Evolutionary conservation across 2,329 filamentous ascomycete genomes (phyloP).

Genomic region (Cryphonectria carpinicola): DNA sequence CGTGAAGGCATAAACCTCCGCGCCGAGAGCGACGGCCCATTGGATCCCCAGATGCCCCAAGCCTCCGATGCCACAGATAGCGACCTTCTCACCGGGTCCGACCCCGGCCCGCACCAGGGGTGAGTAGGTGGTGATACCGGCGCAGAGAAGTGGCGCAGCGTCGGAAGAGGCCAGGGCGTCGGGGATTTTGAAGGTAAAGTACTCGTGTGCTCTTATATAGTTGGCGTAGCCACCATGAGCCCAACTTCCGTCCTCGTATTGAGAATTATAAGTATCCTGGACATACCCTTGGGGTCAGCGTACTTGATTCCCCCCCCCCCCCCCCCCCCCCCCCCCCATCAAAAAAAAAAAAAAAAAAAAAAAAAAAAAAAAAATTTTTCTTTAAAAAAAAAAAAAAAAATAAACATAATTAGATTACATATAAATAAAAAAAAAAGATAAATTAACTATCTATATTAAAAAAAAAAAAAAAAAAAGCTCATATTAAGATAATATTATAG

Average conservation of each 20-base stretch:
- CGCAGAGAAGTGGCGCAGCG: conserved; percentile 74
- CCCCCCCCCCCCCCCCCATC: too few relatives aligned
- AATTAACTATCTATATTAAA: too few relatives aligned
- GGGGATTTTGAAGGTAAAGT: conserved; percentile 65
- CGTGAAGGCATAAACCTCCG: conserved; percentile 67
- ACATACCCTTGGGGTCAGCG: neutral
- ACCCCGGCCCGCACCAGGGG: conserved; percentile 69
- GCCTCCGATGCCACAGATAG: conserved; percentile 73
- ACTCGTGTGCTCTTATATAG: conserved; percentile 54
- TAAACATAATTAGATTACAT: too few relatives aligned
- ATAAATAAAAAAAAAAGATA: too few relatives aligned
- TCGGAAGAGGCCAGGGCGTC: conserved; percentile 53
- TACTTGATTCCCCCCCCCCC: neutral
- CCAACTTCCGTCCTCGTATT: conserved; percentile 56
- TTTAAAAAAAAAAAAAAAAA: too few relatives aligned
- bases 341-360: too few relatives aligned
- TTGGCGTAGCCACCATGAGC: conserved; percentile 67
- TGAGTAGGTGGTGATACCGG: conserved; percentile 73
- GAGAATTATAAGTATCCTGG: conserved; percentile 59
- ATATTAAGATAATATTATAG: too few relatives aligned
- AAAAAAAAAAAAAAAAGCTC: too few relatives aligned
- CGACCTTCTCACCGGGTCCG: conserved; percentile 72
- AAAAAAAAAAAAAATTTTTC: too few relatives aligned
- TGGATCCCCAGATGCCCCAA: conserved; percentile 75
- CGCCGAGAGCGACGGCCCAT: conserved; percentile 71